Base-by-base conservation (phyloP, 176 grass and related monocot species). In the Zoysia japonica region DNA sequence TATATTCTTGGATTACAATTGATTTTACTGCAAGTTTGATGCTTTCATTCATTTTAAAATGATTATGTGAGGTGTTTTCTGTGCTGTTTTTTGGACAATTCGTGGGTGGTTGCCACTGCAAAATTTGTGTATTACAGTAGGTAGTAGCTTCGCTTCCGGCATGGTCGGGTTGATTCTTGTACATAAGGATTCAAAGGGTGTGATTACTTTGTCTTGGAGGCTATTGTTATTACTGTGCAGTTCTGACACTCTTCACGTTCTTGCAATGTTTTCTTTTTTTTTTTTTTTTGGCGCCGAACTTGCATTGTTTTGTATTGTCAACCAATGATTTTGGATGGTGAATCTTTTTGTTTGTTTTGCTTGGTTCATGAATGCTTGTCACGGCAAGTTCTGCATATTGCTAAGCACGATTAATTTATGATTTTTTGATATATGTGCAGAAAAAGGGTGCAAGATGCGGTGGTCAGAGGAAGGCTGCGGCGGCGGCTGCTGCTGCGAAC, bases 381-480 rank as follows among this genome's bases (percentile, higher is more conserved):
- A 65, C 48, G 15, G 35, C 28, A 79, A 28, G 8, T 40, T 47
- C 36, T 67, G 37, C 10, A 45, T 67, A 35, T 12, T 6, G 5
- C n/a, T 35, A 28, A 3, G 6, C 9, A 11, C 20, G 14, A 4
- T 55, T 68, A 65, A 53, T 44, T 20, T 1, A 44, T 52, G 62
- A 37, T 28, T 47, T 20, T 3, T 37, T 44, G 6, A 37, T 85
- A 61, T 40, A 62, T 72, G 48, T 78, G 77, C 73, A 89, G 87
- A 89, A 82, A 79, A 89, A 62, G 61, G 87, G 83, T 12, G 77
- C 72, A 52, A 71, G 83, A 39, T 36, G 60, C 35, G 37, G 72
- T 67, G 78, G 78, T 45, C 83, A 74, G 61, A 85, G 78, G 44
- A 85, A 65, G 52, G 38, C 73, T 1, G 65, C 72, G 5, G 36